Evolutionary conservation across 2,329 filamentous ascomycete genomes (phyloP).

Genomic region (Phyllosticta ampelicida): DNA sequence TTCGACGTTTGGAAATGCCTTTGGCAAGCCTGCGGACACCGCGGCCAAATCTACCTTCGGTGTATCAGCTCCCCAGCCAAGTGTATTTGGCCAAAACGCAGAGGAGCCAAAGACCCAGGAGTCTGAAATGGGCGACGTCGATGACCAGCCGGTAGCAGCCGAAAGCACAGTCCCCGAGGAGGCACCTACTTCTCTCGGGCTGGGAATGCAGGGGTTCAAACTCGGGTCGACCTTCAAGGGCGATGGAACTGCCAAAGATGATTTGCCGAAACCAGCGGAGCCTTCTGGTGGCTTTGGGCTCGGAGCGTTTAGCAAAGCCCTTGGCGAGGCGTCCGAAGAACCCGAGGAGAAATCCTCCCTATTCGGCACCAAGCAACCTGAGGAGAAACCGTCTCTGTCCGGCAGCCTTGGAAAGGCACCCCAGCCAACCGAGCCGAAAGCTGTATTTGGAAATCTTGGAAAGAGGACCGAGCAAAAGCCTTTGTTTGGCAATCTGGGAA

Average conservation of each 20-base stretch:
- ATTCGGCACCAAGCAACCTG: neutral
- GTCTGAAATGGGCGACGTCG: slow-evolving; percentile 20
- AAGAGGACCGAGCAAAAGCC: neutral
- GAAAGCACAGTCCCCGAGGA: slow-evolving; percentile 9
- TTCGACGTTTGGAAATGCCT: neutral
- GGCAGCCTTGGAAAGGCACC: neutral
- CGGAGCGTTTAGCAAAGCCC: slow-evolving; percentile 49
- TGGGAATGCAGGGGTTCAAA: slow-evolving; percentile 45
- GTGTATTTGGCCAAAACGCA: slow-evolving; percentile 16
- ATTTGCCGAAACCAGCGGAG: slow-evolving; percentile 40
- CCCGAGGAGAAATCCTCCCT: slow-evolving; percentile 10
- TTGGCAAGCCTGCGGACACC: slow-evolving; percentile 3
- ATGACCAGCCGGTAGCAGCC: slow-evolving; percentile 15
- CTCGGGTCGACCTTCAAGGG: slow-evolving; percentile 57
- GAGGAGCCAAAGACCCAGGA: slow-evolving; percentile 20
- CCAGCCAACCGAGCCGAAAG: neutral
- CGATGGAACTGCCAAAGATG: slow-evolving; percentile 51
- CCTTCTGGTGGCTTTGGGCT: slow-evolving; percentile 45
- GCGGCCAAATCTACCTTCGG: slow-evolving; percentile 4
- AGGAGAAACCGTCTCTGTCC: no score
- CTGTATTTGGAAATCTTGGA: neutral
- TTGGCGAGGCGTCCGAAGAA: slow-evolving; percentile 35
- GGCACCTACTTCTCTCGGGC: slow-evolving; percentile 18
- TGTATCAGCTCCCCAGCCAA: neutral
- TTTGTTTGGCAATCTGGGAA: neutral